These are phyloP conservation scores for Mucor racemosus DNA, from an alignment of 371 early-diverging fungal genomes.

Conservation along the genomic window DNA sequence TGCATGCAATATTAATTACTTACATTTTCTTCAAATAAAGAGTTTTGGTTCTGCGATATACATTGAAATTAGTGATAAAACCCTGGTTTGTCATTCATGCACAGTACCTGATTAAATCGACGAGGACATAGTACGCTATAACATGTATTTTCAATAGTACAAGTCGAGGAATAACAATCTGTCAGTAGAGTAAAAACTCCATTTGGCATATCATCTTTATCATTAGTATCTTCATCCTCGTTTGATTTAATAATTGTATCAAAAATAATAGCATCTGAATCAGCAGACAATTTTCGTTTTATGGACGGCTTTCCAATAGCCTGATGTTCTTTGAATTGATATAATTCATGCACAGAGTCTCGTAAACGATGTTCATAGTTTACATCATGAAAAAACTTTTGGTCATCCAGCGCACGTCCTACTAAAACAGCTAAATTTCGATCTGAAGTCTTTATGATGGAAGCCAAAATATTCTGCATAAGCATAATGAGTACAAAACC, in stretches of 20 bases:
- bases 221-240: neutral
- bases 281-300: slow-evolving; percentile 4
- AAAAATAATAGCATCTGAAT: neutral
- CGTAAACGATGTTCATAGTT: slow-evolving; percentile 76
- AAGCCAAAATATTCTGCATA: slow-evolving; percentile 67
- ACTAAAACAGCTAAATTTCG: slow-evolving; percentile 81
- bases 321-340: slow-evolving; percentile 61
- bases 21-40: slow-evolving; percentile 23
- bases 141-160: slow-evolving; percentile 55
- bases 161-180: slow-evolving; percentile 73
- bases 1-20: neutral
- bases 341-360: slow-evolving; percentile 80
- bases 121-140: slow-evolving; percentile 67
- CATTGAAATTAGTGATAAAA: neutral
- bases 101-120: slow-evolving; percentile 36
- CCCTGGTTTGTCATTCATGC: neutral
- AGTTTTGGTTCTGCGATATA: slow-evolving; percentile 19
- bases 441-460: slow-evolving; percentile 77
- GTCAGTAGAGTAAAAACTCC: slow-evolving; percentile 71
- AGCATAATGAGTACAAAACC: neutral
- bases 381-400: slow-evolving; percentile 86
- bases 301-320: neutral
- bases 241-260: neutral
- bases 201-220: slow-evolving; percentile 23
- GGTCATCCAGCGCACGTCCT: slow-evolving; percentile 83